These are phyloP conservation scores for Halenospora varia DNA, from an alignment of 495 filamentous ascomycete genomes.

Conservation along the genomic window DNA sequence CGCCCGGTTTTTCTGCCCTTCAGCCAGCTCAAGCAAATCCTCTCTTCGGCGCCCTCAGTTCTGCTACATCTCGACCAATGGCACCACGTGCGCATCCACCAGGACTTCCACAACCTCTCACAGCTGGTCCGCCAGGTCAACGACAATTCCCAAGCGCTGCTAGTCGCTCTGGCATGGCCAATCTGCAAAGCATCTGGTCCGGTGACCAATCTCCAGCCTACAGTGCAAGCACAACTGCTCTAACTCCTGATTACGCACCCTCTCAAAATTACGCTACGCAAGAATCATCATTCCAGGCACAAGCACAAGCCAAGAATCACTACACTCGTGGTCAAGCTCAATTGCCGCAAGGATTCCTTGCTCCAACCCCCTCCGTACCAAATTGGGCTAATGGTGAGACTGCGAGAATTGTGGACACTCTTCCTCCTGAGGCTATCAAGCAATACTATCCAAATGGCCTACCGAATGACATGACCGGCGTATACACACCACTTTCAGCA, in stretches of 20 bases:
- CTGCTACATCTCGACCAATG: not conserved
- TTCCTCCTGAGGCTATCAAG: not conserved
- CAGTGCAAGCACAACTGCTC: too few species aligned
- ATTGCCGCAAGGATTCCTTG: not conserved
- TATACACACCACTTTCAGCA: not conserved
- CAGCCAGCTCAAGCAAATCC: constrained; percentile 10
- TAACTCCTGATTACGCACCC: too few species aligned
- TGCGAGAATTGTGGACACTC: constrained; percentile 10
- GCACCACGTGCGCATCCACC: not conserved
- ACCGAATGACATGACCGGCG: constrained; percentile 11
- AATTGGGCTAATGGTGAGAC: not conserved
- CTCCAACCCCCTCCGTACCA: not conserved
- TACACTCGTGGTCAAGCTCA: not conserved
- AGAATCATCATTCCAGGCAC: too few species aligned
- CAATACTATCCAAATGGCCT: constrained; percentile 22
- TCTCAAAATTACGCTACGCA: too few species aligned
- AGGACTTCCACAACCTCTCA: constrained; percentile 24
- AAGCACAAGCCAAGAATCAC: too few species aligned
- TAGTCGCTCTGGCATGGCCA: not conserved
- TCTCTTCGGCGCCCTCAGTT: constrained; percentile 1
- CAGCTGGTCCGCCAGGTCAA: constrained; percentile 28
- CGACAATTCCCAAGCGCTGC: constrained; percentile 11
- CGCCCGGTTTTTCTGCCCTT: constrained; percentile 4
- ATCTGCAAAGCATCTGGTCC: not conserved
- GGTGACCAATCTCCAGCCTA: too few species aligned